Percentiles rank a stretch among this genome's conserved stretches.
Conservation (phyloP, 768 basidiomycete genomes). For the Candolleomyces aberdarensis region DNA sequence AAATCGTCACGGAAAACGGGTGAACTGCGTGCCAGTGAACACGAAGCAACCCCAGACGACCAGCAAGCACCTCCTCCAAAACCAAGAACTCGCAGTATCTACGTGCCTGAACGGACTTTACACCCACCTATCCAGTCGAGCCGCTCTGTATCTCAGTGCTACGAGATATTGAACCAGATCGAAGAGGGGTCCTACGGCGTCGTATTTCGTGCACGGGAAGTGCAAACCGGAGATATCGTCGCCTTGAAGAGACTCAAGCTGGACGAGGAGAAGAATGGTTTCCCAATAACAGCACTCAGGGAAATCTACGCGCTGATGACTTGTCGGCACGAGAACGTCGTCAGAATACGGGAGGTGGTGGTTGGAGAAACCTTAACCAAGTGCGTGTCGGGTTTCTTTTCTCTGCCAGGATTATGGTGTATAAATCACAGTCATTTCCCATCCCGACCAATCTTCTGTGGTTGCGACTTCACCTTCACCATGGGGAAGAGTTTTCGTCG, state of each 20-base stretch:
- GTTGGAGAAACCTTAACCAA: slow-evolving; percentile 98
- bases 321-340: slow-evolving; percentile 93
- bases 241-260: slow-evolving; percentile 97
- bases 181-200: slow-evolving; percentile 98
- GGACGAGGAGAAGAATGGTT: slow-evolving; percentile 98
- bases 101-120: slow-evolving; percentile 69
- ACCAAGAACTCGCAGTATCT: slow-evolving; percentile 45
- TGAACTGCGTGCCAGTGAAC: background rate
- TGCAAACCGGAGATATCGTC: slow-evolving; percentile 92
- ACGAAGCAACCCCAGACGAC: slow-evolving; percentile 5
- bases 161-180: slow-evolving; percentile 94
- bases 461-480: slow-evolving; percentile 3
- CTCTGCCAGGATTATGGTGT: slow-evolving; percentile 18
- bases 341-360: slow-evolving; percentile 94
- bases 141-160: slow-evolving; percentile 83
- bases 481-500: slow-evolving; percentile 85
- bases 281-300: slow-evolving; percentile 93
- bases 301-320: slow-evolving; percentile 97
- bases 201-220: slow-evolving; percentile 94
- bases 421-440: slow-evolving; percentile 22
- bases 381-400: slow-evolving; percentile 56
- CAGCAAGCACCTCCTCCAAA: slow-evolving; percentile 13
- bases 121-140: slow-evolving; percentile 85
- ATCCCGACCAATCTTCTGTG: slow-evolving; percentile 5
- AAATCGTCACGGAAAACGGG: slow-evolving; percentile 26